Evolutionary conservation across 129 eudicot genomes (phyloP).

Genomic region (Flaveria brownii): DNA sequence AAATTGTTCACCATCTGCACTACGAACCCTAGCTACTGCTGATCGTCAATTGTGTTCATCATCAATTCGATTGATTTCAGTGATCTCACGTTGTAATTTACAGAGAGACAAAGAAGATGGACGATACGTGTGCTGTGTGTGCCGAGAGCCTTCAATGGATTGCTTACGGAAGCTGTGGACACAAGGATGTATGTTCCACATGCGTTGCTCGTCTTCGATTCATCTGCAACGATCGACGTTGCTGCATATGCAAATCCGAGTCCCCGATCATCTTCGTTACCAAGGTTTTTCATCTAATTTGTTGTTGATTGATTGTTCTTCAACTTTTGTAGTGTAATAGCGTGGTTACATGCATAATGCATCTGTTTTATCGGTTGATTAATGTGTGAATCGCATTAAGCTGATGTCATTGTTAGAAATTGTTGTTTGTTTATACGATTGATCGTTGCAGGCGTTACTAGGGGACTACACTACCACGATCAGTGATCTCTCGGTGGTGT

Average conservation of each 20-base stretch:
- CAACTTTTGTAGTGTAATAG: not conserved
- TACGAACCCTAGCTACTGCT: constrained; percentile 34
- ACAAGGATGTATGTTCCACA: constrained; percentile 92
- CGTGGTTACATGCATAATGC: not conserved
- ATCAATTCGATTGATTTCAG: not conserved
- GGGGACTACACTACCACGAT: too few species aligned
- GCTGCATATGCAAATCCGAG: constrained; percentile 91
- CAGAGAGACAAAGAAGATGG: constrained; percentile 43
- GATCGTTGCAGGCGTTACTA: too few species aligned
- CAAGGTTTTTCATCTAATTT: constrained; percentile 47
- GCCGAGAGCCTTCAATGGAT: constrained; percentile 98
- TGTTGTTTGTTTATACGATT: too few species aligned
- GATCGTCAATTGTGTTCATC: constrained; percentile 27
- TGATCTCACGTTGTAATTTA: constrained; percentile 6
- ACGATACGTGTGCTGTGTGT: constrained; percentile 95
- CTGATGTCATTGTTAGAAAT: not conserved
- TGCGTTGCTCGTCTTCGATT: constrained; percentile 96
- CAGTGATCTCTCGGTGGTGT: too few species aligned
- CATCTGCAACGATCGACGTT: constrained; percentile 86
- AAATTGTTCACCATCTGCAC: not conserved
- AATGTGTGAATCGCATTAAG: not conserved
- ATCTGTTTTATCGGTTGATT: not conserved
- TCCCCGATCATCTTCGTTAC: constrained; percentile 71
- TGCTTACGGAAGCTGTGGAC: constrained; percentile 92
- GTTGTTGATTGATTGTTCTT: not conserved